A percentile compares a stretch with the other conserved stretches of the same genome.
phyloP scores from a whole-genome alignment of 2,329 filamentous ascomycete species.

The Pseudopyrenochaeta lycopersici region DNA sequence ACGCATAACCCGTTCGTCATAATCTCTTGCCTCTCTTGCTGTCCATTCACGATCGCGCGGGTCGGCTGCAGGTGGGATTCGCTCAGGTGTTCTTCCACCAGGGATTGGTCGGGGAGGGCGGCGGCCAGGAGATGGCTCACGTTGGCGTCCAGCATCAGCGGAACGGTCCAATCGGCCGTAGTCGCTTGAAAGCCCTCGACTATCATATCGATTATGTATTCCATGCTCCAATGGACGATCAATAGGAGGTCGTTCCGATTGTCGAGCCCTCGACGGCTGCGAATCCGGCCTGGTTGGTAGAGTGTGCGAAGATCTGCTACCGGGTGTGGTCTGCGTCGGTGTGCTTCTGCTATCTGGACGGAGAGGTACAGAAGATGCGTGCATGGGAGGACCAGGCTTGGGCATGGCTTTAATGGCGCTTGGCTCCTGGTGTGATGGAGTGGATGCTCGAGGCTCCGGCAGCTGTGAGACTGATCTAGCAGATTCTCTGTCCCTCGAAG shows the following conservation, averaged over 20 bases:
- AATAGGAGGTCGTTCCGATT: slow-evolving; percentile 36
- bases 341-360: slow-evolving; percentile 46
- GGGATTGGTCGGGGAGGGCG: slow-evolving; percentile 38
- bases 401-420: slow-evolving; percentile 7
- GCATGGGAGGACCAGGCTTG: slow-evolving; percentile 24
- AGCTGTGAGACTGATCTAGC: slow-evolving; percentile 15
- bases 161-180: slow-evolving; percentile 57
- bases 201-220: slow-evolving; percentile 43
- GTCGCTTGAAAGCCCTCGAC: slow-evolving; percentile 45
- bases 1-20: slow-evolving; percentile 48
- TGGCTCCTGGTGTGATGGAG: slow-evolving; percentile 25
- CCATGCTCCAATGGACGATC: slow-evolving; percentile 41
- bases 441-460: slow-evolving; percentile 16
- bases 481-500: slow-evolving; percentile 31
- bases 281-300: slow-evolving; percentile 69
- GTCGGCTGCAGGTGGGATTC: slow-evolving; percentile 29
- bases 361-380: slow-evolving; percentile 30
- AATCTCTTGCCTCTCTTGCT: slow-evolving; percentile 42
- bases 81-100: slow-evolving; percentile 49
- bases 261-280: slow-evolving; percentile 57
- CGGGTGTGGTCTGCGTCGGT: slow-evolving; percentile 31
- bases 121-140: slow-evolving; percentile 53
- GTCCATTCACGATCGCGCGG: slow-evolving; percentile 39
- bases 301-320: slow-evolving; percentile 46
- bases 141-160: slow-evolving; percentile 46